Base-by-base conservation (phyloP, 1,284 basidiomycete genomes). In the Meripilus lineatus region DNA sequence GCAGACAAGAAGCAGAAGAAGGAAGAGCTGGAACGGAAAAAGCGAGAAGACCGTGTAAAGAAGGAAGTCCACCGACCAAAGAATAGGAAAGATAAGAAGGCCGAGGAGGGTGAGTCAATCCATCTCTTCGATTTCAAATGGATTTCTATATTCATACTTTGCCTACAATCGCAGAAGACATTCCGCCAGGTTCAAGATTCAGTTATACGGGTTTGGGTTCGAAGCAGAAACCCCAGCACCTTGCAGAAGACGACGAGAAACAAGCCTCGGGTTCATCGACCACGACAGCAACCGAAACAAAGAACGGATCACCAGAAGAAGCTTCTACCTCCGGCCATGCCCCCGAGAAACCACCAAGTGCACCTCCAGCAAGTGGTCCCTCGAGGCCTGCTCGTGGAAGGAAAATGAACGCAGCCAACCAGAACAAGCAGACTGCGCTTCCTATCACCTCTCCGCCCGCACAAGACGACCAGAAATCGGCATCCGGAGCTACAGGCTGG, bases 381-480 rank as follows among this genome's bases (percentile, higher is more conserved):
- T 24, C 36, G 8, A 28, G 48, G 13, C 42, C 42, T 5, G 41
- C 42, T 2, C 45, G 48, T 14, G 45, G 45, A 5, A 15, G 48
- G 17, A 45, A 38, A 36, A 44, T 47, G 45, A 50, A 47, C 34
- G 17, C 28, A 3, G 39, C 32, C 42, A 28, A 34, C 25, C 17
- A 3, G 7, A 8, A 14, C n/a, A 14, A 28, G 23, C 17, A 7
- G 8, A 8, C 34, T 8, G 8, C 11, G 8, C 11, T 17, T 35
- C 34, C 17, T 10, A 18, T 11, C 34, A 18, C 18, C 34, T 35
- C 34, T 18, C 11, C 34, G 8, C 11, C 34, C 34, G 11, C 34
- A 11, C 34, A 13, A 13, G 34, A 30, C 28, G 8, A 8, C 8
- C 8, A 8, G 8, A 8, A 8, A 10, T 11, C 8, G 8, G 18